A percentile compares a stretch with the other conserved stretches of the same genome.
phyloP scores from a whole-genome alignment of 495 filamentous ascomycete genomes.

The Penicillium macrosclerotiorum region DNA sequence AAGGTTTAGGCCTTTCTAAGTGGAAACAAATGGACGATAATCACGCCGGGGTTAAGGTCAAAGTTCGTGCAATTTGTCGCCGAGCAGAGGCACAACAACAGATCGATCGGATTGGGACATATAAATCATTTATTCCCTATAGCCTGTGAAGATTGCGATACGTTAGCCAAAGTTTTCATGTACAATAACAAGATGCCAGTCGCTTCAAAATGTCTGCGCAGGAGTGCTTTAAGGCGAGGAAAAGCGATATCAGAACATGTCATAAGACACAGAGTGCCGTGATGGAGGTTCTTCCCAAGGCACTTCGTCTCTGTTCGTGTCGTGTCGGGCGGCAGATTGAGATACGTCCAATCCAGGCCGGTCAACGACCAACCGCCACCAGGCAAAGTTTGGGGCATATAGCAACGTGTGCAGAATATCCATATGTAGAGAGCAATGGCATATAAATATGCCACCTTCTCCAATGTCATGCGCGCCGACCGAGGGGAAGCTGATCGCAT shows the following conservation, averaged over 20 bases:
- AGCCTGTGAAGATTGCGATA: constrained; percentile 7
- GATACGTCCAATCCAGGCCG: background rate
- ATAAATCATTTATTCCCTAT: constrained; percentile 32
- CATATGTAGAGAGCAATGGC: too few relatives aligned
- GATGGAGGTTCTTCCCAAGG: too few relatives aligned
- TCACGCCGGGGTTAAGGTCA: constrained; percentile 28
- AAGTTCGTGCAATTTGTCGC: constrained; percentile 23
- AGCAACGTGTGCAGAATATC: too few relatives aligned
- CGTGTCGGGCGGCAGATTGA: too few relatives aligned
- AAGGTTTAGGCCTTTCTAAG: too few relatives aligned
- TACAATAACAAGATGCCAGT: background rate
- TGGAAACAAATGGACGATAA: too few relatives aligned
- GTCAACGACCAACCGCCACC: background rate
- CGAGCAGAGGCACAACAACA: constrained; percentile 27
- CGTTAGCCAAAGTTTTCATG: constrained; percentile 13
- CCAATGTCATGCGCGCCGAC: too few relatives aligned
- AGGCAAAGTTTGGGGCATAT: too few relatives aligned
- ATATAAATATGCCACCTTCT: too few relatives aligned
- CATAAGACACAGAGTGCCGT: too few relatives aligned
- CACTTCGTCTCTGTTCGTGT: too few relatives aligned
- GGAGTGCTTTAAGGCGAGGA: background rate
- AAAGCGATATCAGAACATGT: too few relatives aligned
- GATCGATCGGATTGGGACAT: constrained; percentile 18
- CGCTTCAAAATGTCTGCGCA: background rate
- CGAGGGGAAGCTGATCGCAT: constrained; percentile 18